Percentiles rank a stretch among this genome's conserved stretches.
phyloP scores from a whole-genome alignment of 1,284 basidiomycete genomes.

The Cryptococcus deneoformans region DNA sequence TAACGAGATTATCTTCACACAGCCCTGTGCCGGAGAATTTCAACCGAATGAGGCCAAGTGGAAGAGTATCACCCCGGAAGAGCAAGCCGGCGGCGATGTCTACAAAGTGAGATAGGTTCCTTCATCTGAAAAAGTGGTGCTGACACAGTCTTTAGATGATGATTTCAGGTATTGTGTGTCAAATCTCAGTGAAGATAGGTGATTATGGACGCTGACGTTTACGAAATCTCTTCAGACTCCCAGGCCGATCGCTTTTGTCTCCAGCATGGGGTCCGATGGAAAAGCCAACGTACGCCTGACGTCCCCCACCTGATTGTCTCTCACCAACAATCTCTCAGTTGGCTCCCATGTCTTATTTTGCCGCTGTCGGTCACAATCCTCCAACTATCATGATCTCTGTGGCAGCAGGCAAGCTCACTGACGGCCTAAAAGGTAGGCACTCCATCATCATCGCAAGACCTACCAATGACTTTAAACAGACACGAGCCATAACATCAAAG shows the following conservation, averaged over 20 bases:
- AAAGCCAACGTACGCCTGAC: conserved; percentile 59
- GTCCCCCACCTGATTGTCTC: conserved; percentile 34
- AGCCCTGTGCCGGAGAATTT: conserved; percentile 47
- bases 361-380: conserved; percentile 58
- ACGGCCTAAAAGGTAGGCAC: conserved; percentile 32
- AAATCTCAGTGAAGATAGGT: background rate
- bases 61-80: conserved; percentile 57
- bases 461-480: conserved; percentile 54
- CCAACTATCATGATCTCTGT: conserved; percentile 65
- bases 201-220: background rate
- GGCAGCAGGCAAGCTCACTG: conserved; percentile 30
- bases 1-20: background rate
- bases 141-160: conserved; percentile 51
- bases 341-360: conserved; percentile 49
- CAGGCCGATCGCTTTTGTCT: conserved; percentile 71
- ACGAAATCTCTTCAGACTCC: conserved; percentile 48
- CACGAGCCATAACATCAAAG: conserved; percentile 64
- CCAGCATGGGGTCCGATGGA: conserved; percentile 59
- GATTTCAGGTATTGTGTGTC: conserved; percentile 60
- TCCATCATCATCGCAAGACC: background rate
- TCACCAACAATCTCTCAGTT: conserved; percentile 15
- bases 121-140: conserved; percentile 41
- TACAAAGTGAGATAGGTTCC: conserved; percentile 50
- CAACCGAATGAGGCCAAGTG: conserved; percentile 56
- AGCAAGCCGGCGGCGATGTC: conserved; percentile 45